phyloP scores from a whole-genome alignment of 345 rosid genomes.

The Erodium maritimum region DNA sequence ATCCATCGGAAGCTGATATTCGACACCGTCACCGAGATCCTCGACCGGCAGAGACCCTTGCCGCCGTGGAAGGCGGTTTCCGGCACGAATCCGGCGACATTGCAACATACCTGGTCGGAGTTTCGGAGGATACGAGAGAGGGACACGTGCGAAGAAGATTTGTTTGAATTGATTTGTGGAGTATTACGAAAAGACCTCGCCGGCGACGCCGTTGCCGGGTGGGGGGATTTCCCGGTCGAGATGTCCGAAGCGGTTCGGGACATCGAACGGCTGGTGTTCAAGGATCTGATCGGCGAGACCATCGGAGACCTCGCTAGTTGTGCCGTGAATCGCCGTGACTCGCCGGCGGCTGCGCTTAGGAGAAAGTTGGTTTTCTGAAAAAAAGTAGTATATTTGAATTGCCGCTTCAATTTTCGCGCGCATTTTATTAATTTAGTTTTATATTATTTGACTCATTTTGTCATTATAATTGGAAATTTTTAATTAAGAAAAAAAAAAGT shows the following conservation, averaged over 20 bases:
- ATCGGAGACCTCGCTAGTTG: slow-evolving; percentile 47
- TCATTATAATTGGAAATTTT: too few relatives aligned
- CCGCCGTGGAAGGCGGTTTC: slow-evolving; percentile 44
- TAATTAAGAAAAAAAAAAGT: too few relatives aligned
- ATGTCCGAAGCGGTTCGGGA: slow-evolving; percentile 63
- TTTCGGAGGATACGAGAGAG: slow-evolving; percentile 42
- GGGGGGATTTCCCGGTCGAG: slow-evolving; percentile 56
- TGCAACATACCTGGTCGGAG: slow-evolving; percentile 60
- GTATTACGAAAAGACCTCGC: slow-evolving; percentile 65
- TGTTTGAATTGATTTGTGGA: slow-evolving; percentile 51
- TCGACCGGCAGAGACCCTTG: slow-evolving; percentile 32
- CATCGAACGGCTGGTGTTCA: slow-evolving; percentile 66
- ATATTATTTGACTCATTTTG: too few relatives aligned
- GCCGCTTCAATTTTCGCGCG: neutral
- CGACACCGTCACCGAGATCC: slow-evolving; percentile 54
- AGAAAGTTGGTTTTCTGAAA: slow-evolving; percentile 67
- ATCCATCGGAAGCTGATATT: slow-evolving; percentile 58
- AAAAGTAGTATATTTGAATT: too few relatives aligned
- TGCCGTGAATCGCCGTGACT: slow-evolving; percentile 16
- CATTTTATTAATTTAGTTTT: too few relatives aligned
- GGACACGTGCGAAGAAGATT: slow-evolving; percentile 31
- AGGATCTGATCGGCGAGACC: slow-evolving; percentile 77
- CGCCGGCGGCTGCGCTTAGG: slow-evolving; percentile 20
- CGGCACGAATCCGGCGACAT: slow-evolving; percentile 6
- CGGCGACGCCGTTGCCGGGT: slow-evolving; percentile 38